Percentiles rank a stretch among this genome's conserved stretches.
Conservation (phyloP, 495 filamentous ascomycete genomes). For the Neurospora sp. region DNA sequence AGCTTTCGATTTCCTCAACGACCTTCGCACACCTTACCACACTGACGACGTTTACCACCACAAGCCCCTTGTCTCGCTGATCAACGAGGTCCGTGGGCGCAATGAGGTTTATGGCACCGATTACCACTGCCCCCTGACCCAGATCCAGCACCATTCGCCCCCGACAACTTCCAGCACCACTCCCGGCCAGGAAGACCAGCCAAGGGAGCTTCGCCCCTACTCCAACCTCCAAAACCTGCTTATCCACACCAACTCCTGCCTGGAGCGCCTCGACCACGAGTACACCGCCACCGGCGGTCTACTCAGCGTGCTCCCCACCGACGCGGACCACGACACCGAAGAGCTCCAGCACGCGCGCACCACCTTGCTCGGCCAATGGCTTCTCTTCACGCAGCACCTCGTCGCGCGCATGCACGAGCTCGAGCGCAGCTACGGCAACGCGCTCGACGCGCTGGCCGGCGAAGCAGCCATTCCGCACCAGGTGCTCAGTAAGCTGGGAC, state of each 20-base stretch:
- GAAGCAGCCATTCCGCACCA: slow-evolving; percentile 39
- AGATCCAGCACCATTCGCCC: background rate
- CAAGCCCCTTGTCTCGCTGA: slow-evolving; percentile 31
- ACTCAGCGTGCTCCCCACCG: slow-evolving; percentile 34
- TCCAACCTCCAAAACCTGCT: slow-evolving; percentile 37
- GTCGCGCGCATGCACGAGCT: slow-evolving; percentile 40
- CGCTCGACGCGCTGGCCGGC: slow-evolving; percentile 33
- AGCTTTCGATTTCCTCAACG: slow-evolving; percentile 41
- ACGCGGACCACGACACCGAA: slow-evolving; percentile 17
- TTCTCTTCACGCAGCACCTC: slow-evolving; percentile 37
- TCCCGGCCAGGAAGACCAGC: slow-evolving; percentile 7
- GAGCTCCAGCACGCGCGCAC: slow-evolving; percentile 25
- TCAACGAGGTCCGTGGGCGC: slow-evolving; percentile 32
- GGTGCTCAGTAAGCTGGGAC: slow-evolving; percentile 20
- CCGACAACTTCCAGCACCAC: background rate
- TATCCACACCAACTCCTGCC: slow-evolving; percentile 41
- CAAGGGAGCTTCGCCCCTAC: slow-evolving; percentile 22
- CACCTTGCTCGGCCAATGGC: slow-evolving; percentile 39
- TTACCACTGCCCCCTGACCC: slow-evolving; percentile 33
- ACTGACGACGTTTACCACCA: slow-evolving; percentile 35
- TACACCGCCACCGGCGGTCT: slow-evolving; percentile 39
- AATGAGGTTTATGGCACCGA: slow-evolving; percentile 27
- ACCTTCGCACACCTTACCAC: slow-evolving; percentile 32
- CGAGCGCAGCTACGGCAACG: slow-evolving; percentile 36
- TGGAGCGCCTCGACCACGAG: slow-evolving; percentile 46